Percentiles rank a stretch among this genome's conserved stretches.
Evolutionary conservation across 2,329 filamentous ascomycete genomes (phyloP).

Genomic region (Xenoacremonium recifei): DNA sequence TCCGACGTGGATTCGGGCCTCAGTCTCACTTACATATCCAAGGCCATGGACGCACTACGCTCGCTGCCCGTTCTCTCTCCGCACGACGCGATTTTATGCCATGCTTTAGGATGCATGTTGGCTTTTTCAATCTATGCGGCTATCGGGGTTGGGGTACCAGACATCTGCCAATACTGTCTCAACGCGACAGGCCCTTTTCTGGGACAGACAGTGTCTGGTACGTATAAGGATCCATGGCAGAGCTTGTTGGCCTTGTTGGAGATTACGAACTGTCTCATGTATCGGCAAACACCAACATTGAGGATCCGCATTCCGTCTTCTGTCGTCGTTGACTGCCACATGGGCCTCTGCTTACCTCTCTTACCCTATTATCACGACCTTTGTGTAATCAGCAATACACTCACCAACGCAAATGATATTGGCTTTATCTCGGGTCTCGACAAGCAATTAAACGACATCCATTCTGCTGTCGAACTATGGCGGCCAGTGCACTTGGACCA

Average conservation of each 20-base stretch:
- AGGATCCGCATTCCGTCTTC: too few species aligned
- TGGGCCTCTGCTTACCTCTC: conserved; percentile 1
- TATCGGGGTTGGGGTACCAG: conserved; percentile 1
- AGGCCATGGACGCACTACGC: background rate
- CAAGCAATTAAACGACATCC: background rate
- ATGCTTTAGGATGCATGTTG: background rate
- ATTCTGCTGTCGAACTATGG: background rate
- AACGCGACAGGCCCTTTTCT: background rate
- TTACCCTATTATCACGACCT: conserved; percentile 3
- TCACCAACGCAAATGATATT: background rate
- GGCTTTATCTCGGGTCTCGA: background rate
- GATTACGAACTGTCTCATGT: conserved; percentile 1
- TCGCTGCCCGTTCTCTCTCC: background rate
- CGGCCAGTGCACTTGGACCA: background rate
- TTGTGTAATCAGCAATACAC: conserved; percentile 3
- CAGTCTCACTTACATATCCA: background rate
- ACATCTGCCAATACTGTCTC: conserved; percentile 2
- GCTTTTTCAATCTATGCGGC: background rate
- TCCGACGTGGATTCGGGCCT: background rate
- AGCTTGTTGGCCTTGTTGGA: background rate
- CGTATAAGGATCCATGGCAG: background rate
- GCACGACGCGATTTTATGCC: background rate
- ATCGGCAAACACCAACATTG: background rate
- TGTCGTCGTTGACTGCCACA: background rate
- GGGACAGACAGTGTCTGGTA: background rate